phyloP scores from a whole-genome alignment of 2,329 filamentous ascomycete genomes.

The Sclerotiophoma versabilis region DNA sequence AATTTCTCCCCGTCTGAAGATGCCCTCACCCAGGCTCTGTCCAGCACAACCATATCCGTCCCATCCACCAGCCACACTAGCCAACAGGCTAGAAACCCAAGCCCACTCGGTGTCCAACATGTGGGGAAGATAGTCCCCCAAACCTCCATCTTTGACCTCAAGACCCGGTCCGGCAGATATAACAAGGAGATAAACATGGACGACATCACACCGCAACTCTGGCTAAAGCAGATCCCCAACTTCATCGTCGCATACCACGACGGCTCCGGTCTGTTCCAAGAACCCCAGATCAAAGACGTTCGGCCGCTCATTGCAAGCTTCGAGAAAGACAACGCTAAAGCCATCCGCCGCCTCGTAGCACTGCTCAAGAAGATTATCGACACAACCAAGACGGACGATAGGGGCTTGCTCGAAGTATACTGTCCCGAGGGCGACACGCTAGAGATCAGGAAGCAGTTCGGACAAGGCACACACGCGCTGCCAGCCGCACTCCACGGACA shows the following conservation, averaged over 20 bases:
- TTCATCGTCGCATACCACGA: constrained; percentile 61
- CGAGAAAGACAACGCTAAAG: constrained; percentile 50
- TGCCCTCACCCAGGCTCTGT: constrained; percentile 22
- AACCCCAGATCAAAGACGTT: constrained; percentile 52
- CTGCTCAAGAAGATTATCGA: constrained; percentile 44
- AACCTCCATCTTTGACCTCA: constrained; percentile 59
- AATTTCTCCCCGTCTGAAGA: background rate
- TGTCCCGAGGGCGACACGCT: constrained; percentile 38
- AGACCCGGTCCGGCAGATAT: constrained; percentile 55
- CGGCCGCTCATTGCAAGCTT: constrained; percentile 48
- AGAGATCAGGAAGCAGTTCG: constrained; percentile 46
- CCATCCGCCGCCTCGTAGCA: constrained; percentile 34
- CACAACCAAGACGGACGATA: constrained; percentile 27
- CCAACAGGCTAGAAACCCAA: background rate
- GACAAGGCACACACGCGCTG: constrained; percentile 33
- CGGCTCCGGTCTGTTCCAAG: constrained; percentile 51
- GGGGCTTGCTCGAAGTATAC: constrained; percentile 45
- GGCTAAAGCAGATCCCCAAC: constrained; percentile 60
- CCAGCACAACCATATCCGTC: constrained; percentile 13
- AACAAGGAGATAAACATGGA: constrained; percentile 45
- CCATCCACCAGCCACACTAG: background rate
- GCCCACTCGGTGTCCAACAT: constrained; percentile 25
- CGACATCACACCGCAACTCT: constrained; percentile 56
- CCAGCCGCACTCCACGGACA: constrained; percentile 16
- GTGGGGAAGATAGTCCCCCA: constrained; percentile 49